Evolutionary conservation across 306 rosid species (phyloP), one percentile per base, ranked within the genome.

Genomic region (Urtica urens): DNA sequence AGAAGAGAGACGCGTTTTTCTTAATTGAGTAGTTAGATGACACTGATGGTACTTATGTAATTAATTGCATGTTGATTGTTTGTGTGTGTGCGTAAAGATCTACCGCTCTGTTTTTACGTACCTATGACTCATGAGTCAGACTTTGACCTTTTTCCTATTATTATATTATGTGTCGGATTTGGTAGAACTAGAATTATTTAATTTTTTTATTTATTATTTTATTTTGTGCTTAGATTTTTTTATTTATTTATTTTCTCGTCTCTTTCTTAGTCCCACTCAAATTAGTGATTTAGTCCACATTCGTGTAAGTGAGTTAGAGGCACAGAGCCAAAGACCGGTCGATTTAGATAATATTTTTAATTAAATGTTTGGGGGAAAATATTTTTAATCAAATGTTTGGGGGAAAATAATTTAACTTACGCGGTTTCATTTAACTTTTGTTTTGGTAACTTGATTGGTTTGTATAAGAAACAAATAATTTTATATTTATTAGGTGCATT

Each of bases 1-100:
- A 19, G 23, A 16, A 3, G 45, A 23, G 43, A 49, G 72, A 74
- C 67, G 87, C 82, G 87, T 63, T 75, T n/a, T 66, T 75, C 65
- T 71, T 61, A 57, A 73, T 65, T 44, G 70, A 33, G 75, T 49
- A 12, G 77, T 56, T 65, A 52, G 48, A 60, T 58, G 26, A 49
- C 43, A 53, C 20, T 50, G 47, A 18, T 29, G 38, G 24, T 30
- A 26, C 53, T 58, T 11, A 28, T 2, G 57, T 59, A 25, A 37
- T 37, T 48, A 49, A 28, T 38, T 59, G 43, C 31, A 38, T 21
- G 49, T 49, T 35, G 37, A 34, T 60, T 23, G 5, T 29, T 23
- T 4, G 10, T 35, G 39, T 20, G 46, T 11, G 19, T 20, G 26
- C 23, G 37, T 50, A 28, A 22, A 23, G 6, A 12, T 17, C 25